These are phyloP conservation scores for Amanita thiersii DNA, from an alignment of 768 basidiomycete genomes.

Conservation along the genomic window DNA sequence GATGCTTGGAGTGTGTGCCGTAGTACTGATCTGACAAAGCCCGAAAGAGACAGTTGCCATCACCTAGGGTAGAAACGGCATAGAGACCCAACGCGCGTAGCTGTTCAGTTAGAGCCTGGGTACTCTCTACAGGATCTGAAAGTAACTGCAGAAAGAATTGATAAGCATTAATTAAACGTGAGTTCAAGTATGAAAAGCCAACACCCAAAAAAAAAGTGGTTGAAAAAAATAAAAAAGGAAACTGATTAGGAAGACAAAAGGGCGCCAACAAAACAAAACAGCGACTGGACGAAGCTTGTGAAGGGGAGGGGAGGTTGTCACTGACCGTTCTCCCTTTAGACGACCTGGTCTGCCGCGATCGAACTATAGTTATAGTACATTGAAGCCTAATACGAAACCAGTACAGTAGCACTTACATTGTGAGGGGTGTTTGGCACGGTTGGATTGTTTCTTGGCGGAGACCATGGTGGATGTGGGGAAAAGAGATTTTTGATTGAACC, in stretches of 20 bases:
- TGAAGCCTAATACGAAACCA: too few relatives aligned
- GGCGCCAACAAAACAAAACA: too few relatives aligned
- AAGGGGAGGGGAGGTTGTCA: conserved; percentile 20
- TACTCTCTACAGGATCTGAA: conserved; percentile 57
- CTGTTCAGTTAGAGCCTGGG: conserved; percentile 60
- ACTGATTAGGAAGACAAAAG: conserved; percentile 5
- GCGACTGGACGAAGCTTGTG: conserved; percentile 14
- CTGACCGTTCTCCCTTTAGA: conserved; percentile 26
- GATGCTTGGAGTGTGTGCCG: conserved; percentile 65
- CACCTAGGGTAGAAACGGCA: conserved; percentile 79
- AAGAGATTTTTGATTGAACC: conserved; percentile 5
- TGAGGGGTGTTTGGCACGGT: conserved; percentile 1
- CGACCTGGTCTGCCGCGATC: conserved; percentile 30
- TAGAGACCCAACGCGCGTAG: conserved; percentile 76
- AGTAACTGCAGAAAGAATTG: conserved; percentile 23
- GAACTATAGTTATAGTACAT: conserved; percentile 18
- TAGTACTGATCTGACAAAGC: conserved; percentile 84
- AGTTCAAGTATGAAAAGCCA: too few relatives aligned
- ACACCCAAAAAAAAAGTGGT: too few relatives aligned
- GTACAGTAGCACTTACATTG: conserved; percentile 2
- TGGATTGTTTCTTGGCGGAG: conserved; percentile 5
- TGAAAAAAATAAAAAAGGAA: conserved; percentile 7
- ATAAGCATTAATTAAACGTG: conserved; percentile 3
- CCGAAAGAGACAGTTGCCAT: conserved; percentile 92
- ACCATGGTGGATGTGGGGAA: conserved; percentile 8